phyloP scores from a whole-genome alignment of 495 filamentous ascomycete species.

The Terfezia claveryi region DNA sequence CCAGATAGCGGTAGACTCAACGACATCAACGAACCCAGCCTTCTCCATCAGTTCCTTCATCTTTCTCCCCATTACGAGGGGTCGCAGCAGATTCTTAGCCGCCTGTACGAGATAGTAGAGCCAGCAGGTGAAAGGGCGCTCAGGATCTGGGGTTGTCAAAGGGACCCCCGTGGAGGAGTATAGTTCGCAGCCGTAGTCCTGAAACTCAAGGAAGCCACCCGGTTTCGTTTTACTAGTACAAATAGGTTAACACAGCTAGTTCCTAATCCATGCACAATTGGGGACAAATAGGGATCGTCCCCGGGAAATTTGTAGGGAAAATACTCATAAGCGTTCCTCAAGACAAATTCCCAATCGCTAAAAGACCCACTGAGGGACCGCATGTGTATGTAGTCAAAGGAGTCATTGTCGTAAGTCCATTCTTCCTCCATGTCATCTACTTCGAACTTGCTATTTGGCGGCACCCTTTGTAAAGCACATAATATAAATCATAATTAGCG shows the following conservation, averaged over 20 bases:
- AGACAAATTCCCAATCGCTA: constrained; percentile 29
- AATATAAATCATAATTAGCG: no score
- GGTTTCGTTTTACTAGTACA: background rate
- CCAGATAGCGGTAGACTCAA: constrained; percentile 8
- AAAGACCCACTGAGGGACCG: constrained; percentile 32
- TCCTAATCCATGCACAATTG: background rate
- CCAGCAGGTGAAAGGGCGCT: background rate
- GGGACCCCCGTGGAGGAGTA: background rate
- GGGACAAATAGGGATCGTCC: background rate
- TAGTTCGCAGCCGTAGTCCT: constrained; percentile 23
- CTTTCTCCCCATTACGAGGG: no score
- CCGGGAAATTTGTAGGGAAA: constrained; percentile 22
- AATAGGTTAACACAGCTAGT: constrained; percentile 17
- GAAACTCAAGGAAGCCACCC: constrained; percentile 27
- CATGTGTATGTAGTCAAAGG: constrained; percentile 34
- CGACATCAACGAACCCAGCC: constrained; percentile 28
- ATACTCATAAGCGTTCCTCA: constrained; percentile 24
- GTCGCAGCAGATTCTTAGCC: background rate
- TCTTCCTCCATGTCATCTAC: constrained; percentile 31
- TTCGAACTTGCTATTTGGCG: constrained; percentile 31
- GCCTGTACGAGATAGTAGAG: background rate
- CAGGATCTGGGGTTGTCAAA: no score
- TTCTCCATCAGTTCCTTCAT: constrained; percentile 18
- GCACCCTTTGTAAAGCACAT: constrained; percentile 21
- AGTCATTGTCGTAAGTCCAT: constrained; percentile 26